phyloP scores from a whole-genome alignment of 1,284 basidiomycete species.

The Chondrostereum purpureum region DNA sequence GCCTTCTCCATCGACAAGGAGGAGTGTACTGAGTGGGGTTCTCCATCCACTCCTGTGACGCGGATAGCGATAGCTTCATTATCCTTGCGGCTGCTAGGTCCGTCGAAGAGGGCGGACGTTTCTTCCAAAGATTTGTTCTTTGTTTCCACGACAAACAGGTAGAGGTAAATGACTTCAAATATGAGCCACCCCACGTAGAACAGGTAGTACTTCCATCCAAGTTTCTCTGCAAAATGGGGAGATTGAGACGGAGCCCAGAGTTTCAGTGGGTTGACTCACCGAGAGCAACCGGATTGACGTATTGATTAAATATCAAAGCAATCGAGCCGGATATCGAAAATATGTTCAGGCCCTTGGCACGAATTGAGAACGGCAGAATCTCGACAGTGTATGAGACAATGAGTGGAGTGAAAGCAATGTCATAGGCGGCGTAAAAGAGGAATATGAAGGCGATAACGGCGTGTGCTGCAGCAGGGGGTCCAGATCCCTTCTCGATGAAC shows the following conservation, averaged over 20 bases:
- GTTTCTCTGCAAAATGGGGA: too few species aligned
- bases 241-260: slow-evolving; percentile 24
- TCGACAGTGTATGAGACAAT: slow-evolving; percentile 72
- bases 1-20: too few species aligned
- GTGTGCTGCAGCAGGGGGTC: slow-evolving; percentile 39
- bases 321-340: slow-evolving; percentile 63
- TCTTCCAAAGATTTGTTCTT: slow-evolving; percentile 69
- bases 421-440: slow-evolving; percentile 65
- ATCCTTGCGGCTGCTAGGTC: too few species aligned
- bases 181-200: slow-evolving; percentile 65
- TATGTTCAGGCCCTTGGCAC: slow-evolving; percentile 74
- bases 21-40: too few species aligned
- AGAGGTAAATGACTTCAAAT: slow-evolving; percentile 33
- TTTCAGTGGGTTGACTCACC: slow-evolving; percentile 16
- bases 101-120: slow-evolving; percentile 69
- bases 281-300: slow-evolving; percentile 70
- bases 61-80: too few species aligned
- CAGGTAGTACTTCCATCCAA: slow-evolving; percentile 66
- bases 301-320: slow-evolving; percentile 75
- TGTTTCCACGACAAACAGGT: slow-evolving; percentile 56
- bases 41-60: too few species aligned
- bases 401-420: slow-evolving; percentile 69
- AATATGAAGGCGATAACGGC: slow-evolving; percentile 75
- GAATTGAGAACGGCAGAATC: slow-evolving; percentile 64
- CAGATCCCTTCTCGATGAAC: slow-evolving; percentile 39